Conservation (phyloP, 1,284 basidiomycete species). For the Boletus semigastroideus region DNA sequence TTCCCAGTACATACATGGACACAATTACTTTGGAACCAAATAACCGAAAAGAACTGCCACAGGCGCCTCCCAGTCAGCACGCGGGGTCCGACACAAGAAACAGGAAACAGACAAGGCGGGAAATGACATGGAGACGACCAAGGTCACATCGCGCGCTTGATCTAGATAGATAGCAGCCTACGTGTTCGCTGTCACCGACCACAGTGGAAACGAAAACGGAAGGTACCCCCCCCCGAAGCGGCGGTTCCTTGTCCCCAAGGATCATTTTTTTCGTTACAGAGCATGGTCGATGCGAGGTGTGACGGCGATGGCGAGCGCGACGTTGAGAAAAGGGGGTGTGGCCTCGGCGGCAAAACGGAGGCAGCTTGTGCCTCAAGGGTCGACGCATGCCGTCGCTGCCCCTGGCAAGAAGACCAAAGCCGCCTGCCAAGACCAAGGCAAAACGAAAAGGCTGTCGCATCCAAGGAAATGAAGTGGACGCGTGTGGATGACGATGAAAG, state of each 20-base stretch:
- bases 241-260: constrained; percentile 28
- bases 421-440: background rate
- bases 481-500: background rate
- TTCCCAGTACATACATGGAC: too few relatives aligned
- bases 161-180: constrained; percentile 3
- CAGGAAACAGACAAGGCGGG: too few relatives aligned
- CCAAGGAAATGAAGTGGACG: background rate
- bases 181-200: constrained; percentile 9
- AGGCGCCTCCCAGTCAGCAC: too few relatives aligned
- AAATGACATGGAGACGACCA: too few relatives aligned
- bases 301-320: background rate
- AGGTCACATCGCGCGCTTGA: background rate
- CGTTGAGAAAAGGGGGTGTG: background rate
- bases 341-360: background rate
- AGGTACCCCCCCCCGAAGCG: constrained; percentile 16
- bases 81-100: too few relatives aligned
- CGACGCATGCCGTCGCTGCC: constrained; percentile 13
- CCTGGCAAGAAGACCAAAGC: constrained; percentile 13
- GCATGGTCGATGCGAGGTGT: background rate
- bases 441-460: constrained; percentile 6
- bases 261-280: constrained; percentile 29
- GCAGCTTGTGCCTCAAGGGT: constrained; percentile 7
- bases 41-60: too few relatives aligned
- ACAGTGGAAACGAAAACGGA: constrained; percentile 5
- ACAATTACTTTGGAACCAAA: too few relatives aligned